Conservation (phyloP, 2,329 filamentous ascomycete genomes). For the Seiridium cupressi region DNA sequence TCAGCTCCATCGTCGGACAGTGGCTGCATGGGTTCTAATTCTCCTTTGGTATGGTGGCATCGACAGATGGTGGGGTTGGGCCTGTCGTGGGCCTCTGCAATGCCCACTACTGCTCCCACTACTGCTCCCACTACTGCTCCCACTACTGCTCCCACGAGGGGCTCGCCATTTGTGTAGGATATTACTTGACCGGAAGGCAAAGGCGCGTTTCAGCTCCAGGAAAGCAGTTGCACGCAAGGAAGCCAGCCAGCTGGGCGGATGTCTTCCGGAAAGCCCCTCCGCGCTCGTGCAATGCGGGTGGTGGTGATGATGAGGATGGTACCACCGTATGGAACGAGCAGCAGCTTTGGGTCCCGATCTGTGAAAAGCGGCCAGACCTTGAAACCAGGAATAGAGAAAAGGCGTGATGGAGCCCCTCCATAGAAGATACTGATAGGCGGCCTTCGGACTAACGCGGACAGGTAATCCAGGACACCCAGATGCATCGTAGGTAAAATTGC, state of each 20-base stretch:
- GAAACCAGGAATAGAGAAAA: too few relatives aligned
- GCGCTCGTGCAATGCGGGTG: too few relatives aligned
- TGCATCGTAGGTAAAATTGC: background rate
- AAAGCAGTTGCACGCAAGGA: background rate
- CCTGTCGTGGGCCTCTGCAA: conserved; percentile 9
- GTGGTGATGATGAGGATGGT: too few relatives aligned
- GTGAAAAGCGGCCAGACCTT: too few relatives aligned
- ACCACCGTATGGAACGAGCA: too few relatives aligned
- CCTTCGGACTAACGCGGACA: too few relatives aligned
- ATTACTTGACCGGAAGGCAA: conserved; percentile 8
- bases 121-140: conserved; percentile 21
- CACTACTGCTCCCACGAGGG: conserved; percentile 18
- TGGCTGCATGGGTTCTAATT: conserved; percentile 11
- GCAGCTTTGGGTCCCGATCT: too few relatives aligned
- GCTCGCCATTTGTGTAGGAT: conserved; percentile 24
- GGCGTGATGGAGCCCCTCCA: too few relatives aligned
- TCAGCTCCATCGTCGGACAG: conserved; percentile 5
- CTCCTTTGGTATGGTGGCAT: conserved; percentile 9
- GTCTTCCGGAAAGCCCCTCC: too few relatives aligned
- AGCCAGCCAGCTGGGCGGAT: too few relatives aligned
- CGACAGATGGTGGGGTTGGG: conserved; percentile 10
- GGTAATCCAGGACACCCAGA: too few relatives aligned
- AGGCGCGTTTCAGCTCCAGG: background rate
- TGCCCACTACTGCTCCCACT: conserved; percentile 19
- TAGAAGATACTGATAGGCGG: too few relatives aligned